Base-by-base conservation (phyloP, 768 basidiomycete species). In the Harrya chromipes region DNA sequence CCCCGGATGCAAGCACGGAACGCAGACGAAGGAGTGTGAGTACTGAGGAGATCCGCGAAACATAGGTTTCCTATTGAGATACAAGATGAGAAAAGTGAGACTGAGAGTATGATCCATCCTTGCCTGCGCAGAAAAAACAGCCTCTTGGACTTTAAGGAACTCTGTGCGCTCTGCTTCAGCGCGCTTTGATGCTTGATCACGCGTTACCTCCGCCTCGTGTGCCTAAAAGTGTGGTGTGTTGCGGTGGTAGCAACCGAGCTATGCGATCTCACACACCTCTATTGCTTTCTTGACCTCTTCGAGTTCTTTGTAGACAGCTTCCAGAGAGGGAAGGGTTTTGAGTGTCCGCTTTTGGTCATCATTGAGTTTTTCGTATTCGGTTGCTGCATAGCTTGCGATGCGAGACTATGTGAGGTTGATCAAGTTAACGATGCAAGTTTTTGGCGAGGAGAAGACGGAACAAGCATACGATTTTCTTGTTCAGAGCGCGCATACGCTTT, bases 271-370 rank as follows among this genome's bases (percentile, higher is more conserved):
- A 87, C 92, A 31, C 34, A 92, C 93, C 80, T 95, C 90, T 53
- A 94, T 77, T 36, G 78, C 81, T 65, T 88, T 92, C 68, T 86
- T 87, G 38, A 93, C 80, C 49, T 94, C 93, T 21, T 80, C 83
- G 13, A 95, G 70, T 59, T 94, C 93, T 61, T 89, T 90, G 57
- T 84, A 79, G 35, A 84, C 74, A 10, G 84, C 87, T 61, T 94
- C 91, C 19, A 94, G 73, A 6, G 76, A 74, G 10, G 92, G 80
- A 38, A 95, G 80, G 16, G 80, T 83, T 55, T 81, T 86, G 45
- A 94, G 59, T 2, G 79, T 74, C 29, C 84, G 81, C 55, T 78
- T 86, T 71, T 97, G 93, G 68, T 95, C 94, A 36, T 92, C 89
- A 55, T 95, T 90, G 46, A 94, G 79, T 60, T 86, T 85, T 47